phyloP scores from a whole-genome alignment of 768 basidiomycete species.

The Russula virescens region DNA sequence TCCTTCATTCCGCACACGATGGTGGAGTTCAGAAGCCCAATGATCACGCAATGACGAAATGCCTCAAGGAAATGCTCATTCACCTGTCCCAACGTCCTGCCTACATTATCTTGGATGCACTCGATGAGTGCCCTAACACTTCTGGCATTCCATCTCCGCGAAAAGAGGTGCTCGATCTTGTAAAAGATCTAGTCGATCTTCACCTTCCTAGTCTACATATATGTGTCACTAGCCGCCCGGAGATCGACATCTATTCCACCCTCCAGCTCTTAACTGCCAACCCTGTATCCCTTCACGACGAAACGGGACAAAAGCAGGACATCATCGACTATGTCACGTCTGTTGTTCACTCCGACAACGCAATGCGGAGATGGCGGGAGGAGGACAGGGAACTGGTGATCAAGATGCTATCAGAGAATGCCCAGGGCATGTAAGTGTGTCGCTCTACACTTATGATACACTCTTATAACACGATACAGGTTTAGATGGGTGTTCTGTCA shows the following conservation, averaged over 20 bases:
- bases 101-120: slow-evolving; percentile 10
- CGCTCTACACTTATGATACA: not conserved
- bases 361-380: not conserved
- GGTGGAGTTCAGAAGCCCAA: not conserved
- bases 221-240: slow-evolving; percentile 14
- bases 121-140: not conserved
- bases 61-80: slow-evolving; percentile 5
- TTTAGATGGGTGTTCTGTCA: slow-evolving; percentile 10
- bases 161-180: not conserved
- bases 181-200: not conserved
- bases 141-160: slow-evolving; percentile 5
- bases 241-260: not conserved
- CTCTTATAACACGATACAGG: not conserved
- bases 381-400: slow-evolving; percentile 2
- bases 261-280: not conserved
- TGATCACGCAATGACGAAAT: not conserved
- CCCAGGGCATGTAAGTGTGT: not conserved
- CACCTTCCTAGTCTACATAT: not conserved
- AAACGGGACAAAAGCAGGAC: slow-evolving; percentile 2
- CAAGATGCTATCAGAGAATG: slow-evolving; percentile 3
- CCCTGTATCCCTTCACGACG: not conserved
- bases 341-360: slow-evolving; percentile 1
- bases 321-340: not conserved
- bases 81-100: not conserved
- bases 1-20: not conserved